Conservation (phyloP, 1,139 yeast genomes). For the Hansenula sp. region DNA sequence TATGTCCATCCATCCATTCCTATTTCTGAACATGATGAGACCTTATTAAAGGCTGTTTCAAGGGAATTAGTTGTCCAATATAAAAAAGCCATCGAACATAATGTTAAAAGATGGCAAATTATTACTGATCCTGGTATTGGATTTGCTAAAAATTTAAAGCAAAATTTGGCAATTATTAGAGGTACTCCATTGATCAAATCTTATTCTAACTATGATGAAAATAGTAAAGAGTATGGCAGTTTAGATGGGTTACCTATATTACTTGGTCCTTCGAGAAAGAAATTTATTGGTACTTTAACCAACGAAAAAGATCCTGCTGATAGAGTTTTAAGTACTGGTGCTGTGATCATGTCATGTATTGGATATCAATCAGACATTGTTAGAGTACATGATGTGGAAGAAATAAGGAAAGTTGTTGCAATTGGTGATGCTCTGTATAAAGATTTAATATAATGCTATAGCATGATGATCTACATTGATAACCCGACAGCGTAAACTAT, state of each 20-base stretch:
- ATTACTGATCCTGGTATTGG: slow-evolving; percentile 95
- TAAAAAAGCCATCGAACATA: slow-evolving; percentile 50
- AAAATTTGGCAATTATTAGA: slow-evolving; percentile 64
- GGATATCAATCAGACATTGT: slow-evolving; percentile 76
- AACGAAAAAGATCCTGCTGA: slow-evolving; percentile 42
- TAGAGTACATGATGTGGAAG: slow-evolving; percentile 81
- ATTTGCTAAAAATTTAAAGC: slow-evolving; percentile 72
- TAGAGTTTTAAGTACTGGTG: slow-evolving; percentile 73
- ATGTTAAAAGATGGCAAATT: slow-evolving; percentile 85
- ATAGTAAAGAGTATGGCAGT: slow-evolving; percentile 22
- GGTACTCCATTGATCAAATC: slow-evolving; percentile 52
- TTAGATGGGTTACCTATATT: slow-evolving; percentile 54
- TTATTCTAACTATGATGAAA: slow-evolving; percentile 34
- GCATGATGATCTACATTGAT: too few relatives aligned
- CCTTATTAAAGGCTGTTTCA: slow-evolving; percentile 42
- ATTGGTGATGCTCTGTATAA: slow-evolving; percentile 80
- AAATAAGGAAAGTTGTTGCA: slow-evolving; percentile 55
- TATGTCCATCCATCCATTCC: slow-evolving; percentile 20
- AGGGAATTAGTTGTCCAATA: slow-evolving; percentile 61
- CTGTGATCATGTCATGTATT: slow-evolving; percentile 70
- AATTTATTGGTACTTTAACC: slow-evolving; percentile 75
- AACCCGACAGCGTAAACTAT: too few relatives aligned
- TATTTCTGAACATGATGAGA: slow-evolving; percentile 34
- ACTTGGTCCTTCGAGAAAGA: slow-evolving; percentile 85
- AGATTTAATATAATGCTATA: slow-evolving; percentile 20